Percentiles rank a stretch among this genome's conserved stretches.
These are phyloP conservation scores for Echinochloa phyllopogon DNA, from an alignment of 176 grass and related monocot genomes.

Conservation along the genomic window DNA sequence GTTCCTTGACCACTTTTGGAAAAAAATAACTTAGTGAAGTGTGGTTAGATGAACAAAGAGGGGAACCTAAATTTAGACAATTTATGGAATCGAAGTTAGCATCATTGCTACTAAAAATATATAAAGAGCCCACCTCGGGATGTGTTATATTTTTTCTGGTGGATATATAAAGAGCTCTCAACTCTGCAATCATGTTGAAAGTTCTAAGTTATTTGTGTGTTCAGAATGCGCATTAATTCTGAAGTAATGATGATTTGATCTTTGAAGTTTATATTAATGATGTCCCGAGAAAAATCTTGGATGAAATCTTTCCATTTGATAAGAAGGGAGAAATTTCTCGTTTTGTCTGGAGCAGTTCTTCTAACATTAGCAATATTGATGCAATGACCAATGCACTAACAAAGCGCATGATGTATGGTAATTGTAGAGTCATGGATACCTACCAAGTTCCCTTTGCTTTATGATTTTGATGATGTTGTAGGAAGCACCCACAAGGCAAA, in stretches of 20 bases:
- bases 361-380: not conserved
- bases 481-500: not conserved
- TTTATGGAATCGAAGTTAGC: not conserved
- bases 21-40: not conserved
- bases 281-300: not conserved
- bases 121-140: not conserved
- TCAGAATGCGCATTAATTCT: not conserved
- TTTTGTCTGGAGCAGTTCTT: constrained; percentile 1
- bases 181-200: not conserved
- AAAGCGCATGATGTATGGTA: not conserved
- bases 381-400: not conserved
- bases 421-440: not conserved
- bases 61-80: not conserved
- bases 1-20: not conserved
- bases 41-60: not conserved
- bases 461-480: not conserved
- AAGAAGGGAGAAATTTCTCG: not conserved
- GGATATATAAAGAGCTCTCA: not conserved
- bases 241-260: constrained; percentile 8
- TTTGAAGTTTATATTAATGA: not conserved
- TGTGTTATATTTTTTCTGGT: constrained; percentile 20
- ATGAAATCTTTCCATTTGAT: not conserved
- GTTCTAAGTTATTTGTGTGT: not conserved
- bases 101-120: not conserved
- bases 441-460: not conserved